A percentile compares a stretch with the other conserved stretches of the same genome.
Conservation (phyloP, 495 filamentous ascomycete genomes). For the Rhypophila decipiens region DNA sequence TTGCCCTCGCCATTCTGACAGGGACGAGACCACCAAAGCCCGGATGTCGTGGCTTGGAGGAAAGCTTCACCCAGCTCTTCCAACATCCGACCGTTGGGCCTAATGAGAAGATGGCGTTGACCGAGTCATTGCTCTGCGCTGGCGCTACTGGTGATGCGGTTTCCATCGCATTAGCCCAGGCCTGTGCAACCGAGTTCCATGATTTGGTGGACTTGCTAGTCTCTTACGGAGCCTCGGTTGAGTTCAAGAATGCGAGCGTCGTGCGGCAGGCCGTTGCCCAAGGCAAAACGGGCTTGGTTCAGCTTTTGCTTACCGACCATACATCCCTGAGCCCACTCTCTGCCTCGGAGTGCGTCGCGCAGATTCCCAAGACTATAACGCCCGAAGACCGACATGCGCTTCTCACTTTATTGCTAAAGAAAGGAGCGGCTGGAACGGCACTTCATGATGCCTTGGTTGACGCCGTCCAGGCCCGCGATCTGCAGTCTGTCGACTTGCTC, state of each 20-base stretch:
- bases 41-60: conserved; percentile 28
- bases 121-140: conserved; percentile 40
- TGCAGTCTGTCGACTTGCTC: conserved; percentile 33
- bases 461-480: conserved; percentile 32
- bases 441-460: conserved; percentile 36
- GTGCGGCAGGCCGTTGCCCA: conserved; percentile 30
- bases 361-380: conserved; percentile 34
- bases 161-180: conserved; percentile 31
- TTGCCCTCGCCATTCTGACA: conserved; percentile 39
- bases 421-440: conserved; percentile 31
- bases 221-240: conserved; percentile 38
- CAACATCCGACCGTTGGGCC: conserved; percentile 32
- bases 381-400: conserved; percentile 36
- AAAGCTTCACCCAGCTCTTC: conserved; percentile 34
- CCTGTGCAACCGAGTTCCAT: conserved; percentile 31
- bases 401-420: conserved; percentile 31
- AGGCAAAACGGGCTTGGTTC: conserved; percentile 31
- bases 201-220: conserved; percentile 42
- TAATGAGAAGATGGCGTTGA: conserved; percentile 35
- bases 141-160: conserved; percentile 36
- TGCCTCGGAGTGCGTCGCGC: conserved; percentile 37
- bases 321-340: conserved; percentile 26
- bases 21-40: conserved; percentile 31
- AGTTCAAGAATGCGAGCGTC: conserved; percentile 34
- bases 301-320: conserved; percentile 30